phyloP scores from a whole-genome alignment of 345 rosid species.

The Aquilaria yunnanensis region DNA sequence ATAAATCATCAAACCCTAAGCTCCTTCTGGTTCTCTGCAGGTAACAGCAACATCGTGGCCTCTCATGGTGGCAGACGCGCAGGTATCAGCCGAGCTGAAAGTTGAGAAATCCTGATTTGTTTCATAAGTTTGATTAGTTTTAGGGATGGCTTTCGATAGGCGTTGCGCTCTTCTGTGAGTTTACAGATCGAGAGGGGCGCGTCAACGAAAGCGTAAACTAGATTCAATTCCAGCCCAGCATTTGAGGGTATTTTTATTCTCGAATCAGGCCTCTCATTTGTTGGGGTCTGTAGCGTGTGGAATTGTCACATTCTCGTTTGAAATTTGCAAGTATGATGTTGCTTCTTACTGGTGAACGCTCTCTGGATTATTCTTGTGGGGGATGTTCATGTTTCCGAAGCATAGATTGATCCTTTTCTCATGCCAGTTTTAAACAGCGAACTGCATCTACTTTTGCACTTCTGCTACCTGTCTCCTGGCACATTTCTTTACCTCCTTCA shows the following conservation, averaged over 20 bases:
- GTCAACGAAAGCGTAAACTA: conserved; percentile 51
- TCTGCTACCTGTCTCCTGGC: conserved; percentile 48
- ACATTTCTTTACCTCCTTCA: neutral
- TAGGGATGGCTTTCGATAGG: conserved; percentile 36
- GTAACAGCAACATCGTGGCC: neutral
- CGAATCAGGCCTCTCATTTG: neutral
- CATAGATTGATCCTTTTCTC: conserved; percentile 15
- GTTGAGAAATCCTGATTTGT: neutral
- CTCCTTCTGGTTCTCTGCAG: neutral
- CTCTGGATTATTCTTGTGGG: conserved; percentile 6
- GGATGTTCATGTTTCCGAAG: conserved; percentile 45
- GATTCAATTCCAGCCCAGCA: conserved; percentile 2
- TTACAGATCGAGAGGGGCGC: conserved; percentile 24
- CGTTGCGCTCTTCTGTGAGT: conserved; percentile 41
- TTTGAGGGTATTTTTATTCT: no score
- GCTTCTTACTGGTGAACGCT: conserved; percentile 45
- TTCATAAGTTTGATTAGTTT: no score
- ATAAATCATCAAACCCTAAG: neutral
- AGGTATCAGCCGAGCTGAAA: neutral
- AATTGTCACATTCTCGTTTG: conserved; percentile 14
- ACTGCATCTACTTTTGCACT: conserved; percentile 16
- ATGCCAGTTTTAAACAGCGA: conserved; percentile 35
- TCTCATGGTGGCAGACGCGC: no score
- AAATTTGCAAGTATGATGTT: neutral
- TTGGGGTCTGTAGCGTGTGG: conserved; percentile 10